phyloP scores from a whole-genome alignment of 371 early-diverging fungal species.

The Mortierella sp. region DNA sequence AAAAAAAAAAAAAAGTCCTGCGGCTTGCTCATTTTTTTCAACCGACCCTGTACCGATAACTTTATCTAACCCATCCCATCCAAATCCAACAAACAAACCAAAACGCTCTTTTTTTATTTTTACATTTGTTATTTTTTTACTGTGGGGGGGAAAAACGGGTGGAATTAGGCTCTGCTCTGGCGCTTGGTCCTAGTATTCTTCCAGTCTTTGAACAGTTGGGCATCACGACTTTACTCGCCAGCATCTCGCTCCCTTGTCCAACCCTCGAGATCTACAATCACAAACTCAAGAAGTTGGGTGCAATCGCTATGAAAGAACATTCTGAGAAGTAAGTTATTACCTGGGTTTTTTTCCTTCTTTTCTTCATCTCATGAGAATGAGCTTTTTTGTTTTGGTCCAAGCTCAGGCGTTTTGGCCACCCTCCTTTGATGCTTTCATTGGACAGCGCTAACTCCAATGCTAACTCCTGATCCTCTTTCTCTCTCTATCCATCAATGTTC shows the following conservation, averaged over 20 bases:
- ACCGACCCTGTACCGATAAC: no score
- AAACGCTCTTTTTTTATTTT: background rate
- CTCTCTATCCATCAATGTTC: background rate
- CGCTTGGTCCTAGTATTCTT: conserved; percentile 12
- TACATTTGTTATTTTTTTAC: background rate
- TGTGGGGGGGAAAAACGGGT: no score
- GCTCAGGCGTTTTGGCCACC: background rate
- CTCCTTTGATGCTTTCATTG: background rate
- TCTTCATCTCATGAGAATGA: background rate
- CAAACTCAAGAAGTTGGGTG: conserved; percentile 16
- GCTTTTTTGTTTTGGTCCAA: background rate
- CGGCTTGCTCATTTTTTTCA: no score
- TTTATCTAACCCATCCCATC: no score
- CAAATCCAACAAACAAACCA: no score
- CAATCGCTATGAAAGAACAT: conserved; percentile 4
- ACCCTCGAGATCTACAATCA: conserved; percentile 14
- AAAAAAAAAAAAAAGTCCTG: no score
- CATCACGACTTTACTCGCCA: conserved; percentile 10
- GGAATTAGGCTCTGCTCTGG: conserved; percentile 11
- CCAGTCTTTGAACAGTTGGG: conserved; percentile 24
- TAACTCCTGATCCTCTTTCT: background rate
- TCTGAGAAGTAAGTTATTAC: conserved; percentile 6
- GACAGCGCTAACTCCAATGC: background rate
- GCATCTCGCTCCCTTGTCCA: conserved; percentile 17
- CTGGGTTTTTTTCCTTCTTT: background rate